Evolutionary conservation across 169 alveolate genomes (phyloP).

Genomic region (Plasmodium vivax): DNA sequence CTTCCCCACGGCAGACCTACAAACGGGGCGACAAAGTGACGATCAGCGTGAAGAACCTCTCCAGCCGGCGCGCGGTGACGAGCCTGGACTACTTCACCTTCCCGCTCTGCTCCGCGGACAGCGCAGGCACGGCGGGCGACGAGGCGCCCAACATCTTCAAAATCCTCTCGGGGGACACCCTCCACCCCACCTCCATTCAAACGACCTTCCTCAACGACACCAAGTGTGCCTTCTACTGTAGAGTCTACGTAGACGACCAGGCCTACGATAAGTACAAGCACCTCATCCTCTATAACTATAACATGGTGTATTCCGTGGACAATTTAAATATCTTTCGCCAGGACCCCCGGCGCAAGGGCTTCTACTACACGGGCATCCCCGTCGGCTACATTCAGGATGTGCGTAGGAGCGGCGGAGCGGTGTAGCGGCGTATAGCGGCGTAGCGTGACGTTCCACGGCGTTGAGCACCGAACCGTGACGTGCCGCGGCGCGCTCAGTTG

Average conservation of each 20-base stretch:
- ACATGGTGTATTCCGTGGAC: slow-evolving; percentile 42
- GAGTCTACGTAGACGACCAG: slow-evolving; percentile 28
- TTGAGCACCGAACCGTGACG: too few relatives aligned
- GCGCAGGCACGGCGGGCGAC: not conserved
- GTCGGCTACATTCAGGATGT: slow-evolving; percentile 59
- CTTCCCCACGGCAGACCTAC: not conserved
- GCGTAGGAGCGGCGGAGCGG: not conserved
- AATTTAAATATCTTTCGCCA: slow-evolving; percentile 44
- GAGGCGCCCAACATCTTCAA: slow-evolving; percentile 59
- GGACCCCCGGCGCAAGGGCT: slow-evolving; percentile 43
- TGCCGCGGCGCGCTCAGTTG: too few relatives aligned
- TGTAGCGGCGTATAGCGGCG: too few relatives aligned
- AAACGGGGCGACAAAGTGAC: slow-evolving; percentile 43
- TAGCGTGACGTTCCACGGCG: too few relatives aligned
- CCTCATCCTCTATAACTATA: slow-evolving; percentile 45
- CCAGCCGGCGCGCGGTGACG: slow-evolving; percentile 66
- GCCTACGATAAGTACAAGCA: slow-evolving; percentile 39
- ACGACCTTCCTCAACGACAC: slow-evolving; percentile 34
- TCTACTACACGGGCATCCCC: slow-evolving; percentile 63
- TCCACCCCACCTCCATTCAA: slow-evolving; percentile 26
- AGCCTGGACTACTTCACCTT: slow-evolving; percentile 54
- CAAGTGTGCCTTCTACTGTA: slow-evolving; percentile 46
- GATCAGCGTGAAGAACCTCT: slow-evolving; percentile 48
- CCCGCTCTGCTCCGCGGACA: slow-evolving; percentile 53
- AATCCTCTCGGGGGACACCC: slow-evolving; percentile 39